Evolutionary conservation across 169 alveolate species (phyloP).

Genomic region (Eimeria praecox): DNA sequence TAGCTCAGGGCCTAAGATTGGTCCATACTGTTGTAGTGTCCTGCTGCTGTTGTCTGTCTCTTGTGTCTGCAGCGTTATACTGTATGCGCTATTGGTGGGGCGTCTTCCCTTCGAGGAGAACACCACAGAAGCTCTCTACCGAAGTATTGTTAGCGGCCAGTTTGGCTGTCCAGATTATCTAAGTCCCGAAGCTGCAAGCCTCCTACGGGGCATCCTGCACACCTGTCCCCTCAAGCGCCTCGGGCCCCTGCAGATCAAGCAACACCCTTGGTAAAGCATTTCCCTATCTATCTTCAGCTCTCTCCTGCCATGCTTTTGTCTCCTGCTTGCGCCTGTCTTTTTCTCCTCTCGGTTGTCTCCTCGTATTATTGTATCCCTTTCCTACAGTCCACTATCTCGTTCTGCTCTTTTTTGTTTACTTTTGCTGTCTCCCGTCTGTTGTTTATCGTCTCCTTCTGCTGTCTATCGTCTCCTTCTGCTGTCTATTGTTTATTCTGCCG

Average conservation of each 20-base stretch:
- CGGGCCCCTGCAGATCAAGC: conserved; percentile 52
- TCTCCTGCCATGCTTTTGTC: background rate
- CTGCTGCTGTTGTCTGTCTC: too few relatives aligned
- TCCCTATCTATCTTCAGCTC: background rate
- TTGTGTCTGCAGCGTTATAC: conserved; percentile 90
- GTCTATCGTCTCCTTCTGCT: background rate
- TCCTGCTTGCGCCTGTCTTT: background rate
- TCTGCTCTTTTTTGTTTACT: background rate
- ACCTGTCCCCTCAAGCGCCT: conserved; percentile 43
- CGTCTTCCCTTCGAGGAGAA: conserved; percentile 95
- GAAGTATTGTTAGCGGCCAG: conserved; percentile 89
- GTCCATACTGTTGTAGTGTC: too few relatives aligned
- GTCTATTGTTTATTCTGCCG: background rate
- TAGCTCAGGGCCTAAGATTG: too few relatives aligned
- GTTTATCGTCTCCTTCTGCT: background rate
- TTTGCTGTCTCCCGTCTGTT: background rate
- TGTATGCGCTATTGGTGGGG: conserved; percentile 95
- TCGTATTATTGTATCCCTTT: background rate
- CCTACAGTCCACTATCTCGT: background rate
- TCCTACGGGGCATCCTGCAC: conserved; percentile 61
- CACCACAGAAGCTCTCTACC: conserved; percentile 89
- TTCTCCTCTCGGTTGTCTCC: background rate
- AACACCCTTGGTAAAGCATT: conserved; percentile 76
- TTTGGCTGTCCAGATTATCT: conserved; percentile 87
- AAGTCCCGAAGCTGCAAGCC: conserved; percentile 65